Evolutionary conservation across 1,284 basidiomycete genomes (phyloP).

Genomic region (Ustilago trichophora): DNA sequence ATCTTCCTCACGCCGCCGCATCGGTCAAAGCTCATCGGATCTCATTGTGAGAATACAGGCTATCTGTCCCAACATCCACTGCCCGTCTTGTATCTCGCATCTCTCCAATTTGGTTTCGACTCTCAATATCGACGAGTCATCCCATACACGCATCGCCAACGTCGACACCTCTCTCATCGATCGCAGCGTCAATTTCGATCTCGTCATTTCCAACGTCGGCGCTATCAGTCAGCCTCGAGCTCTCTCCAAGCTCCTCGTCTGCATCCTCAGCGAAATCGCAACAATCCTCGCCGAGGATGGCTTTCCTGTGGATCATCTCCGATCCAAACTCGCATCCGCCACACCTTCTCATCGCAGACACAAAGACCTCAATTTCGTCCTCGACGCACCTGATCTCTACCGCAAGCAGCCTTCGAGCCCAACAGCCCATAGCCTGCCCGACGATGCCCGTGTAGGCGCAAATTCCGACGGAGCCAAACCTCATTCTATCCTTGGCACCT

Average conservation of each 20-base stretch:
- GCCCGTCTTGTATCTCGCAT: constrained; percentile 68
- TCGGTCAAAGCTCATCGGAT: constrained; percentile 10
- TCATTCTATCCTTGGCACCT: constrained; percentile 6
- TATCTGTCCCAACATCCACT: constrained; percentile 61
- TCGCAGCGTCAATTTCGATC: constrained; percentile 63
- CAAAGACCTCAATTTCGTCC: constrained; percentile 19
- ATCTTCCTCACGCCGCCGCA: neutral
- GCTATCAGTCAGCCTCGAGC: too few relatives aligned
- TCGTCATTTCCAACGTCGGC: constrained; percentile 25
- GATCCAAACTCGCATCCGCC: constrained; percentile 6
- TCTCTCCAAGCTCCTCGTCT: constrained; percentile 24
- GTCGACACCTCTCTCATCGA: constrained; percentile 65
- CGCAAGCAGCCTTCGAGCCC: neutral
- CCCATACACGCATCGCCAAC: constrained; percentile 23
- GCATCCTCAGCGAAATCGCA: constrained; percentile 26
- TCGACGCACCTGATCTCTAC: constrained; percentile 19
- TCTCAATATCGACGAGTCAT: constrained; percentile 16
- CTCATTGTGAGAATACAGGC: constrained; percentile 18
- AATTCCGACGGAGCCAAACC: neutral
- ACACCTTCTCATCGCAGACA: neutral
- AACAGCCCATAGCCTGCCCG: constrained; percentile 7
- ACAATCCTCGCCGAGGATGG: constrained; percentile 33
- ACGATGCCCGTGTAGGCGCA: neutral
- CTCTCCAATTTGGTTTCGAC: constrained; percentile 63
- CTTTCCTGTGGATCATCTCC: constrained; percentile 39